phyloP scores from a whole-genome alignment of 2,329 filamentous ascomycete genomes.

The Gaeumannomyces sp. region DNA sequence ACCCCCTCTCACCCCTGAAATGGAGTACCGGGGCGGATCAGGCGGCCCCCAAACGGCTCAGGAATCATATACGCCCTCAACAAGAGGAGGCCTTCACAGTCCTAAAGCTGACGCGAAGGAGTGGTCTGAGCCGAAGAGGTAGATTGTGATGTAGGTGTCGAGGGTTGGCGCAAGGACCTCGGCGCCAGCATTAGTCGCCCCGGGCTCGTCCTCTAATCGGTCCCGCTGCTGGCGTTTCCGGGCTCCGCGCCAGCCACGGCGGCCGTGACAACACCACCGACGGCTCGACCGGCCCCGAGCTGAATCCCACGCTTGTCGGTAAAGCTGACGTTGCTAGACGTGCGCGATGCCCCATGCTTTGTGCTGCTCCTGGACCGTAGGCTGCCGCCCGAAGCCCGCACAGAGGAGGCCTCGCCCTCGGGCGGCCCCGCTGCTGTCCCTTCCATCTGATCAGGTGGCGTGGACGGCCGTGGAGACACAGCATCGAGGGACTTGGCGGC shows the following conservation, averaged over 20 bases:
- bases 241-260: conserved; percentile 3
- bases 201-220: conserved; percentile 1
- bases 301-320: conserved; percentile 23
- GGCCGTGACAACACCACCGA: conserved; percentile 16
- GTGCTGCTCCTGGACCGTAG: background rate
- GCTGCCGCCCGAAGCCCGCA: background rate
- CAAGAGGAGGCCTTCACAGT: no score
- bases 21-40: no score
- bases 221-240: conserved; percentile 2
- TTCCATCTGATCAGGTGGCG: background rate
- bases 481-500: background rate
- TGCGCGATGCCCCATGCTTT: conserved; percentile 18
- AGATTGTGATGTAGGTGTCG: no score
- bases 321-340: conserved; percentile 25
- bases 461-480: background rate
- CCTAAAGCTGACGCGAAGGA: no score
- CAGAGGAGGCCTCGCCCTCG: conserved; percentile 2
- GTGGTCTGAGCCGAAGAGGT: no score
- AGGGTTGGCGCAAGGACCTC: no score
- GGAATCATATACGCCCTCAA: no score
- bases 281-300: conserved; percentile 16
- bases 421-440: background rate
- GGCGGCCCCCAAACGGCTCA: no score
- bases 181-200: no score
- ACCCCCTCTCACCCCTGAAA: no score